Evolutionary conservation across 163 green algal genomes (phyloP).

Genomic region (Coccomyxa subellipsoidea): DNA sequence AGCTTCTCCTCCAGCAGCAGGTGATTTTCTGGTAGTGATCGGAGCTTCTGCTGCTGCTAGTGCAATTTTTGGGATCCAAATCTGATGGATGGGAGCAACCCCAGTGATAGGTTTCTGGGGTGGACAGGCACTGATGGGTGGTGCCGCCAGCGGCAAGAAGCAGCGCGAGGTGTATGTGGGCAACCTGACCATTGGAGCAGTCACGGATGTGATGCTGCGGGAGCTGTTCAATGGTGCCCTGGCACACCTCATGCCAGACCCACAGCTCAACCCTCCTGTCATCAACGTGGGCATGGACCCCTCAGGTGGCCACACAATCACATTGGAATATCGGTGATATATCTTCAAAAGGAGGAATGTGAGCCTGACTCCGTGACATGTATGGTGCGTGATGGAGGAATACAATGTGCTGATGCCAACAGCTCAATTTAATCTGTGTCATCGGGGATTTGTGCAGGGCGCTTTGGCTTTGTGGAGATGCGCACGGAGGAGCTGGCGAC

Average conservation of each 20-base stretch:
- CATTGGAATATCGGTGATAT: no score
- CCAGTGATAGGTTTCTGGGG: no score
- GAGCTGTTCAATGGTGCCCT: conserved; percentile 85
- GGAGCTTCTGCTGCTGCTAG: no score
- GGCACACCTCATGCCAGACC: conserved; percentile 70
- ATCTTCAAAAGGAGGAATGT: no score
- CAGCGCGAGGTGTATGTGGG: conserved; percentile 69
- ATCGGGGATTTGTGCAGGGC: conserved; percentile 20
- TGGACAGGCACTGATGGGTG: background rate
- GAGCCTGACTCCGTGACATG: no score
- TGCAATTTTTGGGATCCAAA: no score
- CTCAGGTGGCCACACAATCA: conserved; percentile 36
- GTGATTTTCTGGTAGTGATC: background rate
- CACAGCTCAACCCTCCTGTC: conserved; percentile 68
- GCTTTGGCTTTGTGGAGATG: conserved; percentile 89
- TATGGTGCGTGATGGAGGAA: background rate
- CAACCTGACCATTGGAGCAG: conserved; percentile 66
- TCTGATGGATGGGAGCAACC: no score
- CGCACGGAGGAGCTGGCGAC: conserved; percentile 73
- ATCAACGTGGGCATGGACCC: conserved; percentile 62
- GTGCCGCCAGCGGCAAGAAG: conserved; percentile 39
- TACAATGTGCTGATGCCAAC: background rate
- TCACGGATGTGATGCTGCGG: conserved; percentile 64
- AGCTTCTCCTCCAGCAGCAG: conserved; percentile 44
- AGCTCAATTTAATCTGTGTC: background rate